Evolutionary conservation across 2,329 filamentous ascomycete genomes (phyloP), one percentile per base, ranked within the genome.

Genomic region (Capronia coronata): DNA sequence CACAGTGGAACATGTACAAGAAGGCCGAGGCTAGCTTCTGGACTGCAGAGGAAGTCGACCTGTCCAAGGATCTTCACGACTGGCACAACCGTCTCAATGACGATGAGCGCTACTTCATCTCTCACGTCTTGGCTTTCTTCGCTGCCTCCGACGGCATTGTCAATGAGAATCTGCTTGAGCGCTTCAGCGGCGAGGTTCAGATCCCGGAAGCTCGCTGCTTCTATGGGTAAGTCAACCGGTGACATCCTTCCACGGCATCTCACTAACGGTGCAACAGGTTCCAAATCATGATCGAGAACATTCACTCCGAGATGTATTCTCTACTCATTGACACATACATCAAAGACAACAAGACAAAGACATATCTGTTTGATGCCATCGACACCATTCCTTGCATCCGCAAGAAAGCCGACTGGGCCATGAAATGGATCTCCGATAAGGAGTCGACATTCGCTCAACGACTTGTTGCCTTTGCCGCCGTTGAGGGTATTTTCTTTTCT

Each of bases 401-500:
- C 70, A 94, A 89, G 78, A 98, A 98, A 83, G 93, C 93, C 64
- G 88, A 98, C 65, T 98, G 93, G 93, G 93, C 93, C 55, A 79
- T 98, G 43, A 77, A 78, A 63, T 98, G 93, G 93, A 98, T 98
- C 68, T 77, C 82, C 54, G 93, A 98, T 74, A 84, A 87, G 71
- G 79, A 93, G 67, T 95, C 90, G 3, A 94, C 89, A 59, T 98
- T 97, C 63, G 93, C 88, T 54, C 88, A 91, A 74, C 90, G 93
- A 63, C 83, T 98, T 14, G 85, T 98, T 57, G 93, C 93, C 59
- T 98, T 98, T 64, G 93, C 93, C 58, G 93, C 93, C 38, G 90
- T 98, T 47, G 93, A 98, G 76, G 93, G 93, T 67, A 98, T 98
- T 75, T 98, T 98, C 84, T 98, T 98, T 83, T 93, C 86, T 62